Base-by-base conservation (phyloP, 2,329 filamentous ascomycete species). In the Trichoderma cornu-damae region DNA sequence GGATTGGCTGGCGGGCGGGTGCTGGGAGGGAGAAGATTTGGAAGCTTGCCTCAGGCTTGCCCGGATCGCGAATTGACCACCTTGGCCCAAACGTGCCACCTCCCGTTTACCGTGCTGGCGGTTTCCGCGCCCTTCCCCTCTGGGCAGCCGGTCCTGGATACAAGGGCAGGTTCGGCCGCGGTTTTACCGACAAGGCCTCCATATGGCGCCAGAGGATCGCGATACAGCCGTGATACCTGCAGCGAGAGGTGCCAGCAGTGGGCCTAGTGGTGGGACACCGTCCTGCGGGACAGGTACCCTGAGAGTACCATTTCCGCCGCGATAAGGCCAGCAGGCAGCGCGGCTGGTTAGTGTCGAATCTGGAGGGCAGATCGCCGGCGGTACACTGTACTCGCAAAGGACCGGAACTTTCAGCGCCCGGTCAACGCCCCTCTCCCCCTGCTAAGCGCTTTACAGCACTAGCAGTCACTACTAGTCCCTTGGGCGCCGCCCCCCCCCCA, bases 11-110 rank as follows among this genome's bases (percentile, higher is more conserved):
- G 12, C 6, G 32, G 40, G 16, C 16, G 35, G 16, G 14, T 14
- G 12, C 3, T 6, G n/a, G 9, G 11, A n/a, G 22, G 12, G 34
- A 18, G 24, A 35, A n/a, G 44, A 22, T n/a, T 18, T 20, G 24
- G 51, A 26, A 35, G 46, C 35, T 51, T 18, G 30, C 14, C 37
- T 30, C 44, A 28, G 22, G 18, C 46, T 38, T 9, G 37, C 32
- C n/a, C 16, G 28, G 18, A 34, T 61, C 59, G 59, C 59, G 59
- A 61, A 61, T 59, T 59, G 59, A 52, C 52, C 59, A 60, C 59
- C 59, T 58, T 52, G 42, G 40, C 57, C 51, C n/a, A n/a, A 49
- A 43, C 43, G 43, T 48, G 30, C 43, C 50, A 56, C 35, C 38
- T n/a, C n/a, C n/a, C n/a, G n/a, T n/a, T n/a, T n/a, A n/a, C n/a